phyloP scores from a whole-genome alignment of 1,284 basidiomycete genomes.

The Ustilago trichophora region DNA sequence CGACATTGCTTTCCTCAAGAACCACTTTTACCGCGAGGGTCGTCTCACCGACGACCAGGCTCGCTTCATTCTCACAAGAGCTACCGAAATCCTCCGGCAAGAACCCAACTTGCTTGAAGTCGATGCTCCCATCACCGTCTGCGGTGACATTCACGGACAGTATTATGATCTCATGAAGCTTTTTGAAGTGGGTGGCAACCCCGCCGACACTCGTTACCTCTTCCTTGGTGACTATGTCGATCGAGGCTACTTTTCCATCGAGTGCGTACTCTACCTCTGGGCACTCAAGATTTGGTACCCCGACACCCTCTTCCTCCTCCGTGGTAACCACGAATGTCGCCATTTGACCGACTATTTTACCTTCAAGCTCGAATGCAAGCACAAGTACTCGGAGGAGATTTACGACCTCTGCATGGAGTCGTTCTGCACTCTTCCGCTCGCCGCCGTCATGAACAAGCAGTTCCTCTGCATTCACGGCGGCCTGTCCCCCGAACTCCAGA shows the following conservation, averaged over 20 bases:
- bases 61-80: constrained; percentile 81
- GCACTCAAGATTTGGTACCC: constrained; percentile 66
- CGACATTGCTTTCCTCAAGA: constrained; percentile 93
- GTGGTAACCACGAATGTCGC: constrained; percentile 66
- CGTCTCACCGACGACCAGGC: constrained; percentile 86
- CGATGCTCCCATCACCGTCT: constrained; percentile 86
- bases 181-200: constrained; percentile 66
- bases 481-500: constrained; percentile 86
- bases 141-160: constrained; percentile 66
- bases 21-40: constrained; percentile 97
- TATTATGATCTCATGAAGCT: constrained; percentile 67
- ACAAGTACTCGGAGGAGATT: constrained; percentile 66
- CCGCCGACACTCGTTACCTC: constrained; percentile 65
- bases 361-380: constrained; percentile 67
- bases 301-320: constrained; percentile 64
- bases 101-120: constrained; percentile 92
- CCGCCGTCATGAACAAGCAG: constrained; percentile 96
- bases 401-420: constrained; percentile 72
- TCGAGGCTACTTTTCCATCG: constrained; percentile 66
- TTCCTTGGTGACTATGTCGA: constrained; percentile 67
- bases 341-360: constrained; percentile 67
- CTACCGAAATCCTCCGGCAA: constrained; percentile 76
- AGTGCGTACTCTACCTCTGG: constrained; percentile 66
- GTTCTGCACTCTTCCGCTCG: constrained; percentile 89
- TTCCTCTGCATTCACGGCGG: constrained; percentile 96